These are phyloP conservation scores for Celoporthe dispersa DNA, from an alignment of 2,329 filamentous ascomycete species.

Conservation along the genomic window DNA sequence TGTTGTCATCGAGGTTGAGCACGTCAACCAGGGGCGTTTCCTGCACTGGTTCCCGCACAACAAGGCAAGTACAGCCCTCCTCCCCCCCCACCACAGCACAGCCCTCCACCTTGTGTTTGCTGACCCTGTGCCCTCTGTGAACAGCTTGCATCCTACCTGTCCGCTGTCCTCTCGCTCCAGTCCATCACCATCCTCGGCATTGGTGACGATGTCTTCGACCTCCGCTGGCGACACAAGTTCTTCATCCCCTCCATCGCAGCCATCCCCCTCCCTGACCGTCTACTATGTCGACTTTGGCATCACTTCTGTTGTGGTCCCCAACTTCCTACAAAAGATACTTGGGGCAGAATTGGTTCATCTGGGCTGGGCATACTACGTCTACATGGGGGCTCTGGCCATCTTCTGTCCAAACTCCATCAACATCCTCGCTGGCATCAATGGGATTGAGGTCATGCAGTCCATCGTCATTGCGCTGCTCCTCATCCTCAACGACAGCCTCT, in stretches of 20 bases:
- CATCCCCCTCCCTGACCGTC: conserved; percentile 89
- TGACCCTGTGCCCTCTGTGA: not conserved
- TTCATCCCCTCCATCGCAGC: conserved; percentile 94
- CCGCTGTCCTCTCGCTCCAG: conserved; percentile 90
- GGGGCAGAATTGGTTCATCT: conserved; percentile 80
- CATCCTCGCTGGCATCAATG: conserved; percentile 99
- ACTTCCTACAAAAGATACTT: conserved; percentile 81
- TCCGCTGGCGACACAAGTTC: conserved; percentile 98
- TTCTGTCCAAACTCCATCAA: conserved; percentile 99
- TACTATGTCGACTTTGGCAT: conserved; percentile 99
- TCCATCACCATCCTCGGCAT: conserved; percentile 89
- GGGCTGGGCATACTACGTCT: conserved; percentile 84
- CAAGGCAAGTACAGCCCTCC: conserved; percentile 64
- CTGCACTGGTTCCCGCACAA: conserved; percentile 92
- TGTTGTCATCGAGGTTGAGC: conserved; percentile 73
- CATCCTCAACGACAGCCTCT: conserved; percentile 84
- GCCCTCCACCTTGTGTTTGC: not conserved
- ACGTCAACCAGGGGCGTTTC: conserved; percentile 81
- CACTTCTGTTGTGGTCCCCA: conserved; percentile 90
- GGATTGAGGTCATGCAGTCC: conserved; percentile 94
- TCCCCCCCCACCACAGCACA: not conserved
- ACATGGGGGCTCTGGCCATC: conserved; percentile 96
- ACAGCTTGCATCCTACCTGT: conserved; percentile 91
- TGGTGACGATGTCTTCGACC: conserved; percentile 95
- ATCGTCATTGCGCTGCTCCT: conserved; percentile 86